A percentile compares a stretch with the other conserved stretches of the same genome.
These are phyloP conservation scores for Mitragyna speciosa DNA, from an alignment of 257 asterid species.

Conservation along the genomic window DNA sequence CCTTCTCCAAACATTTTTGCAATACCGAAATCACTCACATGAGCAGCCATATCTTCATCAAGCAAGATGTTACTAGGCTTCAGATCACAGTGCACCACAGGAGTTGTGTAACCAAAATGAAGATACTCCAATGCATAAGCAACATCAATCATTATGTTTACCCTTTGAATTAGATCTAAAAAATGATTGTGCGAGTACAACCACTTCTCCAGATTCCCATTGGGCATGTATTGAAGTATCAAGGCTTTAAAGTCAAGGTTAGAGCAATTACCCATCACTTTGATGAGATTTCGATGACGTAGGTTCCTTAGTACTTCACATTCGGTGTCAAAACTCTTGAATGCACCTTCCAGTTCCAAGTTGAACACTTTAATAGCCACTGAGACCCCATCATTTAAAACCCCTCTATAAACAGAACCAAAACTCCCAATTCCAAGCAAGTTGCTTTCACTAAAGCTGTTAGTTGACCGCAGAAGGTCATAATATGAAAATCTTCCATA, in stretches of 20 bases:
- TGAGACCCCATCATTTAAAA: background rate
- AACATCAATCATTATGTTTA: constrained; percentile 37
- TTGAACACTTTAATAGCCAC: constrained; percentile 35
- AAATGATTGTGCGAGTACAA: constrained; percentile 19
- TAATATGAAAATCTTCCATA: constrained; percentile 12
- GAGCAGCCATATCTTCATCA: constrained; percentile 2
- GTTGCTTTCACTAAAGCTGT: constrained; percentile 16
- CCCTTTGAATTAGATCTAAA: constrained; percentile 21
- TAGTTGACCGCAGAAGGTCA: constrained; percentile 18
- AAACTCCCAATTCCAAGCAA: constrained; percentile 24
- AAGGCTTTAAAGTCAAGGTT: constrained; percentile 32
- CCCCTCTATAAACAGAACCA: constrained; percentile 30
- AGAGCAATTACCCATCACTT: constrained; percentile 35
- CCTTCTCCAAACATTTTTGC: constrained; percentile 31
- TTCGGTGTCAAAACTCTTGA: constrained; percentile 26
- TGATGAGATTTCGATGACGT: constrained; percentile 37
- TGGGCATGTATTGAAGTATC: constrained; percentile 36
- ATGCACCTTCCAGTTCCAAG: constrained; percentile 22
- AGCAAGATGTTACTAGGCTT: constrained; percentile 6
- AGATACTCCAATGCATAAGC: constrained; percentile 36
- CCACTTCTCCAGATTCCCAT: constrained; percentile 39
- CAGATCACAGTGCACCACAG: constrained; percentile 37
- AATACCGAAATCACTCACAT: constrained; percentile 26
- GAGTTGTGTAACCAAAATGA: constrained; percentile 27
- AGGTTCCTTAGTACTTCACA: constrained; percentile 32